phyloP scores from a whole-genome alignment of 768 basidiomycete genomes.

The Scleroderma bovista region DNA sequence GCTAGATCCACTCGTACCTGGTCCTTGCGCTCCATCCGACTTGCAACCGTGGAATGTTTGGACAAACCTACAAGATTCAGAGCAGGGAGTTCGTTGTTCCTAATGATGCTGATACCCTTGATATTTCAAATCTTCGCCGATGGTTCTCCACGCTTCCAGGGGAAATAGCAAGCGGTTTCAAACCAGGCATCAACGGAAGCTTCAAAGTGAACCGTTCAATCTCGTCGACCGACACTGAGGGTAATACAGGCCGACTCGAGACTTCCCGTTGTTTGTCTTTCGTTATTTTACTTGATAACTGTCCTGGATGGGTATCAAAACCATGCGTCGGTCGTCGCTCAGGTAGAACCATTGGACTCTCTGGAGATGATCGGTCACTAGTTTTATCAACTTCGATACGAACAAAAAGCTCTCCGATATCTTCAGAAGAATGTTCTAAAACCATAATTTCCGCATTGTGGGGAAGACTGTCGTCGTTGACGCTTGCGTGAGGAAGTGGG shows the following conservation, averaged over 20 bases:
- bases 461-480: not conserved
- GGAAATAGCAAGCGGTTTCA: conserved; percentile 13
- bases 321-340: conserved; percentile 5
- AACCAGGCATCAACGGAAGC: not conserved
- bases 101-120: conserved; percentile 4
- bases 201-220: conserved; percentile 13
- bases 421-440: conserved; percentile 14
- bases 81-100: not conserved
- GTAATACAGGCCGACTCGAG: conserved; percentile 10
- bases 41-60: not conserved
- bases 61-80: conserved; percentile 5
- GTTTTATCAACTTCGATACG: not conserved
- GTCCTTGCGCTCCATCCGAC: conserved; percentile 21
- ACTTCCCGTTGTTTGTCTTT: conserved; percentile 17
- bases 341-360: conserved; percentile 11
- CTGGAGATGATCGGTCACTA: conserved; percentile 17
- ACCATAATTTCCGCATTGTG: conserved; percentile 18
- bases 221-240: conserved; percentile 16
- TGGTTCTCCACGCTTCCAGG: conserved; percentile 9
- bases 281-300: conserved; percentile 10
- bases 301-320: conserved; percentile 19
- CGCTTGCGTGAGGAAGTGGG: not conserved
- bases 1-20: conserved; percentile 14
- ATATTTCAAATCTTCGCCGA: conserved; percentile 7
- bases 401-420: conserved; percentile 17